Conservation (phyloP, 192 early-diverging fungal species). For the Rhizophagus clarus region DNA sequence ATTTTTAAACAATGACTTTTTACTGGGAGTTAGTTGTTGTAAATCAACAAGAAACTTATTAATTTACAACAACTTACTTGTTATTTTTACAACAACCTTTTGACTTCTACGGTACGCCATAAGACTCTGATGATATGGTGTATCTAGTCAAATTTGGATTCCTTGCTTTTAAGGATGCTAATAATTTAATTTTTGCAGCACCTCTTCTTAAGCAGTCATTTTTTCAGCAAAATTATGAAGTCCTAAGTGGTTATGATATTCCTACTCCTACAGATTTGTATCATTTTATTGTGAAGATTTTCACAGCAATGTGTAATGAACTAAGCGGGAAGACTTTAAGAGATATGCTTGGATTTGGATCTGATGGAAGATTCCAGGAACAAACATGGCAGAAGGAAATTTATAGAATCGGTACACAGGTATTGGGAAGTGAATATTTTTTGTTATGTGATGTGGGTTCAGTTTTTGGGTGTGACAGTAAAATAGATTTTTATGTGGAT, state of each 20-base stretch:
- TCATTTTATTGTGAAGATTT: neutral
- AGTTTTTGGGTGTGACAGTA: slow-evolving; percentile 36
- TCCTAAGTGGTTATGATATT: neutral
- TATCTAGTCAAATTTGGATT: neutral
- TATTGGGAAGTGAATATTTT: slow-evolving; percentile 9
- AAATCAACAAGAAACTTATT: no score
- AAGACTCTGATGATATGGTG: neutral
- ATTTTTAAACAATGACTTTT: no score
- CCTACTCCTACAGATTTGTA: neutral
- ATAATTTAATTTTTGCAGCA: neutral
- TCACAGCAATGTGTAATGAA: neutral
- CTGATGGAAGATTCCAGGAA: neutral
- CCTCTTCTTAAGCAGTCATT: neutral
- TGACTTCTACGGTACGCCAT: no score
- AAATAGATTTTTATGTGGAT: slow-evolving; percentile 40
- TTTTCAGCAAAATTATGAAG: neutral
- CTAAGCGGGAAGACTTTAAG: neutral
- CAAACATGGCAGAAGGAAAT: slow-evolving; percentile 23
- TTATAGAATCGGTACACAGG: slow-evolving; percentile 7
- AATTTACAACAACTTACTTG: no score
- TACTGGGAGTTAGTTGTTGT: no score
- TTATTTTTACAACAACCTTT: no score
- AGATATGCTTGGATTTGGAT: slow-evolving; percentile 1
- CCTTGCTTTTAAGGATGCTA: neutral
- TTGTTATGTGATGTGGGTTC: slow-evolving; percentile 37